These are phyloP conservation scores for Nicotiana attenuata DNA, from an alignment of 257 asterid genomes.

Conservation along the genomic window DNA sequence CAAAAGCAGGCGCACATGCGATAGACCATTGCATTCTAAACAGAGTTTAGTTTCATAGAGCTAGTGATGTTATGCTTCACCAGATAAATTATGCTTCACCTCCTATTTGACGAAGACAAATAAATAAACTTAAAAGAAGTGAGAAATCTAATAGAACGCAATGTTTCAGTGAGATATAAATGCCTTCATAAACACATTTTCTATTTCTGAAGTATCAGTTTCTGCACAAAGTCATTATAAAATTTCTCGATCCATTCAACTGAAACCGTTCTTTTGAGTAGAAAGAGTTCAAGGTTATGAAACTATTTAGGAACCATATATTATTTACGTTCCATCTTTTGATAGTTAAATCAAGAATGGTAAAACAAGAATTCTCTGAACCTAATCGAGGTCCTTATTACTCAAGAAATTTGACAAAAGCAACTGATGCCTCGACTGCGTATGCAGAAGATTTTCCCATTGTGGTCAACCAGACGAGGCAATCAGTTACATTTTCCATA, in stretches of 20 bases:
- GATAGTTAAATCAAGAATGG: background rate
- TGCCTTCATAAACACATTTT: background rate
- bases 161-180: background rate
- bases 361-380: background rate
- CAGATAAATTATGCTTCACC: background rate
- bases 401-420: background rate
- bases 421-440: background rate
- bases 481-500: background rate
- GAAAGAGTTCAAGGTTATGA: background rate
- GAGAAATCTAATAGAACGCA: background rate
- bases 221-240: background rate
- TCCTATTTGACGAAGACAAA: background rate
- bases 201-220: background rate
- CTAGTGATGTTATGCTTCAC: background rate
- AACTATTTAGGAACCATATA: background rate
- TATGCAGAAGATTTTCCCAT: background rate
- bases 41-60: background rate
- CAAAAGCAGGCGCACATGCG: background rate
- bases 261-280: background rate
- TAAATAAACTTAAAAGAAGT: background rate
- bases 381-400: background rate
- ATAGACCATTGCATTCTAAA: background rate
- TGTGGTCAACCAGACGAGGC: background rate
- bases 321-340: background rate
- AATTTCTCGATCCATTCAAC: background rate